These are phyloP conservation scores for Zygotorulaspora florentina DNA, from an alignment of 805 yeast genomes.

Conservation along the genomic window DNA sequence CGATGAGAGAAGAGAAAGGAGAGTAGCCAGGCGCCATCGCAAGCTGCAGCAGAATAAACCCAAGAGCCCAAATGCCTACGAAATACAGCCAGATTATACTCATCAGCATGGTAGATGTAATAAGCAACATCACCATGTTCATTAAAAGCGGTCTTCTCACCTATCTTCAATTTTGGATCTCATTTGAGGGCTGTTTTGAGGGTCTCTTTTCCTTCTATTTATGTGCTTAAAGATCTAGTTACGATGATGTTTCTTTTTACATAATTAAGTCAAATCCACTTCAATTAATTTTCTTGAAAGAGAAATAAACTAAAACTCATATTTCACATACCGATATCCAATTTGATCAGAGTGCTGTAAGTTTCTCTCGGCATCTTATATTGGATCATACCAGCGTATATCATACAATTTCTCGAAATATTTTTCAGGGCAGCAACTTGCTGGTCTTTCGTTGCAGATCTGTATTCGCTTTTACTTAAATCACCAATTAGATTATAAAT, in stretches of 20 bases:
- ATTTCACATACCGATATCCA: slow-evolving; percentile 46
- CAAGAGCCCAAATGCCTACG: slow-evolving; percentile 78
- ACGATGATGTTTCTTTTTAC: not conserved
- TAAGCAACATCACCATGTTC: slow-evolving; percentile 7
- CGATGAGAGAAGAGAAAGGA: slow-evolving; percentile 33
- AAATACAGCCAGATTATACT: slow-evolving; percentile 68
- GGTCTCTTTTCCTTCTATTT: not conserved
- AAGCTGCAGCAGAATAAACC: slow-evolving; percentile 25
- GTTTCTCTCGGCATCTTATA: slow-evolving; percentile 86
- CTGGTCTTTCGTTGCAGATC: slow-evolving; percentile 46
- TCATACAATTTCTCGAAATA: slow-evolving; percentile 82
- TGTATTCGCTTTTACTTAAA: slow-evolving; percentile 38
- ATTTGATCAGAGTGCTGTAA: slow-evolving; percentile 60
- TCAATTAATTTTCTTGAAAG: not conserved
- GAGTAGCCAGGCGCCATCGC: slow-evolving; percentile 35
- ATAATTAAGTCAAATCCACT: not conserved
- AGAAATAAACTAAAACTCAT: not conserved
- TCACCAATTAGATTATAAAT: slow-evolving; percentile 54
- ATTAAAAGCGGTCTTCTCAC: not conserved
- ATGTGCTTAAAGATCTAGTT: not conserved
- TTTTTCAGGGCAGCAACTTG: slow-evolving; percentile 53
- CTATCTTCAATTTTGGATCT: no score
- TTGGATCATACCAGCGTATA: slow-evolving; percentile 92
- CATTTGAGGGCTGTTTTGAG: no score
- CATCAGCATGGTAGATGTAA: slow-evolving; percentile 17